Conservation (phyloP, 1,284 basidiomycete genomes). For the Tausonia pullulans region DNA sequence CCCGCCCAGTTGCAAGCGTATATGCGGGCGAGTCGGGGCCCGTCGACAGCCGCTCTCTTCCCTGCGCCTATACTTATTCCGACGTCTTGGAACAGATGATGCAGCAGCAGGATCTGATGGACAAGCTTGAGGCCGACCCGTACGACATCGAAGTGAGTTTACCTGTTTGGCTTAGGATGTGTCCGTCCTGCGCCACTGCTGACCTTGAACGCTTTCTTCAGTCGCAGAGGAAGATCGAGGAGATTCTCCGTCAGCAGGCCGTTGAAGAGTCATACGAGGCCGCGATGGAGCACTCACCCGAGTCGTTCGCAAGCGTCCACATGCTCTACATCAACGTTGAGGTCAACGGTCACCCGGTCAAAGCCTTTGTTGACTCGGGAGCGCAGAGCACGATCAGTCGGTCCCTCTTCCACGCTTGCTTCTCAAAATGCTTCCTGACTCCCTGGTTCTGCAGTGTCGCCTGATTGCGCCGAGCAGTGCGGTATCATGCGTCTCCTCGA, state of each 20-base stretch:
- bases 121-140: constrained; percentile 64
- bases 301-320: constrained; percentile 83
- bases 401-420: background rate
- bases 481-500: constrained; percentile 92
- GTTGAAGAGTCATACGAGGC: constrained; percentile 85
- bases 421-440: background rate
- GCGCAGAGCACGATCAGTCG: constrained; percentile 48
- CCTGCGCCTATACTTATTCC: background rate
- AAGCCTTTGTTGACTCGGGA: constrained; percentile 96
- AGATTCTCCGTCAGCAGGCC: constrained; percentile 78
- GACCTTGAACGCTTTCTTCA: constrained; percentile 3
- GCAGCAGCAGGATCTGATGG: constrained; percentile 47
- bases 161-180: too few relatives aligned
- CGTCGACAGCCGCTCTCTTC: background rate
- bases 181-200: too few relatives aligned
- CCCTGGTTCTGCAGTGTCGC: constrained; percentile 57
- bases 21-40: too few relatives aligned
- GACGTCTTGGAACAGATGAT: constrained; percentile 33
- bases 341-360: constrained; percentile 80
- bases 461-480: constrained; percentile 85
- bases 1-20: background rate
- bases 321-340: constrained; percentile 80
- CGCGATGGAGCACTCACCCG: constrained; percentile 82
- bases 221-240: constrained; percentile 83
- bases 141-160: constrained; percentile 63